phyloP scores from a whole-genome alignment of 2,329 filamentous ascomycete genomes.

The Colletotrichum camelliae region DNA sequence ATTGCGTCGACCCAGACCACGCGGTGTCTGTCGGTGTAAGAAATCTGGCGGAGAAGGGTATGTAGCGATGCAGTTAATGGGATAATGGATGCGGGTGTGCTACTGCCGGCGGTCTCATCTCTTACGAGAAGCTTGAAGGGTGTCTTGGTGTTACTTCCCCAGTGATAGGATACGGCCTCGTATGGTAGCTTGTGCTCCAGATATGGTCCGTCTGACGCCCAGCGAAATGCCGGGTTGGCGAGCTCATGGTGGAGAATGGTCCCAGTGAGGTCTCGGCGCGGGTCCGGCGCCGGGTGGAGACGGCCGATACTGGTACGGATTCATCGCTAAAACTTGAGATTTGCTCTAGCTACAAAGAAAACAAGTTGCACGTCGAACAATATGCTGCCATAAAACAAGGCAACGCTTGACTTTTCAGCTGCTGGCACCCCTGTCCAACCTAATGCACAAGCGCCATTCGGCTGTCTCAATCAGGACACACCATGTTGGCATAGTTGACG shows the following conservation, averaged over 20 bases:
- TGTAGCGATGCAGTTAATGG: neutral
- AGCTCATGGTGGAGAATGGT: neutral
- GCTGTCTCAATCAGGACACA: neutral
- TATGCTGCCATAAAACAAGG: neutral
- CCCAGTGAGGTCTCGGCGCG: neutral
- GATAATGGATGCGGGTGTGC: neutral
- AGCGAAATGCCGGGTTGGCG: neutral
- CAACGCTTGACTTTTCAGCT: neutral
- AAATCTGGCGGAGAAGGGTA: neutral
- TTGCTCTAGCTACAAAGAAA: neutral
- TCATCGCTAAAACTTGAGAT: neutral
- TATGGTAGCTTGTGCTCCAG: neutral
- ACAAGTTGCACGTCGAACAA: neutral
- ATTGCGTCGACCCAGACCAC: neutral
- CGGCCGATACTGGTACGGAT: neutral
- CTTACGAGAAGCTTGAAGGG: neutral
- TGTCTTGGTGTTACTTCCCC: neutral
- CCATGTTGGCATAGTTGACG: too few relatives aligned
- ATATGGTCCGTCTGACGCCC: neutral
- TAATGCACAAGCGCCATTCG: neutral
- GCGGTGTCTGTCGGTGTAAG: neutral
- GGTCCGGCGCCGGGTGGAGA: neutral
- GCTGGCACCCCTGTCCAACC: neutral
- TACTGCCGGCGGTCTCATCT: neutral
- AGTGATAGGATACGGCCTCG: neutral